phyloP scores from a whole-genome alignment of 345 rosid genomes.

The Eucalyptus urophylla region DNA sequence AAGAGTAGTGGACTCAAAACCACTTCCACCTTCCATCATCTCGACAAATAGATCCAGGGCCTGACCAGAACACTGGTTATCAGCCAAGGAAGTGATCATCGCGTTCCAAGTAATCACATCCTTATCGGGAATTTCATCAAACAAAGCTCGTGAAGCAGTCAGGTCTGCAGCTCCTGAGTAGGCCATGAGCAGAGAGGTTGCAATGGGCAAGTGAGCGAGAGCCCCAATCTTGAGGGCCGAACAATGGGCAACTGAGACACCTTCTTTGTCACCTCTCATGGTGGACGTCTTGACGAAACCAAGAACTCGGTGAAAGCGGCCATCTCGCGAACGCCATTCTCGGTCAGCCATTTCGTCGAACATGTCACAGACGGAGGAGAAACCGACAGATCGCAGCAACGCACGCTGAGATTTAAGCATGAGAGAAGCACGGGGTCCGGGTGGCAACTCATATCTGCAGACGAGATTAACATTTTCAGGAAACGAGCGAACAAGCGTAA shows the following conservation, averaged over 20 bases:
- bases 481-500: background rate
- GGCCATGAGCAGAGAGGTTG: slow-evolving; percentile 32
- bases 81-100: slow-evolving; percentile 38
- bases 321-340: background rate
- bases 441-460: background rate
- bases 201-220: slow-evolving; percentile 23
- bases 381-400: background rate
- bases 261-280: background rate
- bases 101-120: slow-evolving; percentile 52
- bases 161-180: slow-evolving; percentile 29
- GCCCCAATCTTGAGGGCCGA: slow-evolving; percentile 44
- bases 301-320: slow-evolving; percentile 3
- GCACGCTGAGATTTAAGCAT: background rate
- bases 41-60: slow-evolving; percentile 19
- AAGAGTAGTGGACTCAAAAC: slow-evolving; percentile 44
- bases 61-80: slow-evolving; percentile 12
- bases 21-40: slow-evolving; percentile 22
- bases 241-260: slow-evolving; percentile 26
- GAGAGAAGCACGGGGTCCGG: background rate
- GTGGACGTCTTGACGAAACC: slow-evolving; percentile 14
- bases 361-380: background rate
- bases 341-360: slow-evolving; percentile 33
- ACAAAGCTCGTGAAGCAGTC: slow-evolving; percentile 15
- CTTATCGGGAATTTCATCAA: slow-evolving; percentile 20
- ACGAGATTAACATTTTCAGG: background rate